Evolutionary conservation across 768 basidiomycete species (phyloP).

Genomic region (Tulasnella calospora): DNA sequence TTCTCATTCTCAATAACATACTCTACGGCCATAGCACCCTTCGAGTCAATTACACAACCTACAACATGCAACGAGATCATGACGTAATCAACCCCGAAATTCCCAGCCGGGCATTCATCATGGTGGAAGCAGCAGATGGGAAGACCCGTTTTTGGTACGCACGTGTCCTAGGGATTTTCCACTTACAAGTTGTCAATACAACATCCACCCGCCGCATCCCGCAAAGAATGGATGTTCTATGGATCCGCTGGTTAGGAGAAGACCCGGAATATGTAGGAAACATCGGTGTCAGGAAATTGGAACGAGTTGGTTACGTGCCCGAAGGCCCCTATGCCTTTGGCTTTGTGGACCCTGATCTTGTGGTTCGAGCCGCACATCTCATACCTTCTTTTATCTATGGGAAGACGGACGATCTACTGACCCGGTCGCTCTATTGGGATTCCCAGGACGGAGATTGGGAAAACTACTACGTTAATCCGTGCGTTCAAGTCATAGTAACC

Average conservation of each 20-base stretch:
- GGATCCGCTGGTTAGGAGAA: background rate
- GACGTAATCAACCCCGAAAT: no score
- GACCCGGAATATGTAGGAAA: background rate
- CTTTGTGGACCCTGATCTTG: background rate
- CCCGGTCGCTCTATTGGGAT: background rate
- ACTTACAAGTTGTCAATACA: constrained; percentile 20
- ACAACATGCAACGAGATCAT: no score
- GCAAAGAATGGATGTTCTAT: background rate
- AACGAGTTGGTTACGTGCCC: background rate
- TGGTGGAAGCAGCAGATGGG: no score
- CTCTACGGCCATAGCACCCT: no score
- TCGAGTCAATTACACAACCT: no score
- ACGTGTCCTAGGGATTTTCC: no score
- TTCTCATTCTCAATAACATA: no score
- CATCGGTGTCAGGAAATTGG: background rate
- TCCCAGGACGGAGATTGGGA: no score
- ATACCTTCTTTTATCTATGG: background rate
- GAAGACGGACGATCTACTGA: background rate
- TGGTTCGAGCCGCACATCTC: background rate
- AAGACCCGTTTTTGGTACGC: no score
- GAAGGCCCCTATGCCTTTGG: background rate
- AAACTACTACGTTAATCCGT: background rate
- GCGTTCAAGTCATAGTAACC: background rate
- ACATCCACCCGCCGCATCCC: background rate
- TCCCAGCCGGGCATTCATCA: background rate